phyloP scores from a whole-genome alignment of 768 basidiomycete genomes.

The Pleurotus cornucopiae region DNA sequence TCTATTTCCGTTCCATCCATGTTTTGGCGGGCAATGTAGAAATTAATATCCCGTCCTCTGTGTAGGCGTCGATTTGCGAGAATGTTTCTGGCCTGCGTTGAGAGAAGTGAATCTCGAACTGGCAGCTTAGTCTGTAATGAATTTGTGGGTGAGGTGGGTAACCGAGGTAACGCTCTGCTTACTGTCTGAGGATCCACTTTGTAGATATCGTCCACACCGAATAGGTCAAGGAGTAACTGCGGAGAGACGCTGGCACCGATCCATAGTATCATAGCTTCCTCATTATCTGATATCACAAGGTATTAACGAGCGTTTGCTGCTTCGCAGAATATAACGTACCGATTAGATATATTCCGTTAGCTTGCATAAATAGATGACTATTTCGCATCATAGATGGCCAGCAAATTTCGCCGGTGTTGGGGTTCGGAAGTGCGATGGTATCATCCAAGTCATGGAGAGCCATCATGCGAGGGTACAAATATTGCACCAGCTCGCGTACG shows the following conservation, averaged over 20 bases:
- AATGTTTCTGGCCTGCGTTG: constrained; percentile 82
- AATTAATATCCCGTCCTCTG: constrained; percentile 48
- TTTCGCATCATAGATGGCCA: constrained; percentile 79
- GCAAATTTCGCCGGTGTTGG: constrained; percentile 49
- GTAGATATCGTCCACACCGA: constrained; percentile 78
- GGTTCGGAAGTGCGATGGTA: constrained; percentile 63
- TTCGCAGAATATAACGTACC: constrained; percentile 38
- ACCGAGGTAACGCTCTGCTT: constrained; percentile 16
- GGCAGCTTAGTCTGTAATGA: constrained; percentile 62
- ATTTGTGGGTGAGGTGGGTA: constrained; percentile 6
- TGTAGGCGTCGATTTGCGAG: constrained; percentile 60
- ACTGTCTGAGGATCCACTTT: constrained; percentile 70
- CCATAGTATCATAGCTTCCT: constrained; percentile 87
- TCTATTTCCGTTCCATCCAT: constrained; percentile 92
- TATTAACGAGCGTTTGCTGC: too few relatives aligned
- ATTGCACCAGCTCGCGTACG: constrained; percentile 64
- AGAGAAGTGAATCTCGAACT: constrained; percentile 65
- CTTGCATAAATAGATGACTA: constrained; percentile 85
- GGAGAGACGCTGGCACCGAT: constrained; percentile 80
- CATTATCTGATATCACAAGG: constrained; percentile 59
- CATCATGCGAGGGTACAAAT: constrained; percentile 85
- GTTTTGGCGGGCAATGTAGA: constrained; percentile 85
- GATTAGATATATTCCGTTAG: constrained; percentile 87
- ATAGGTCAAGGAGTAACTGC: constrained; percentile 76
- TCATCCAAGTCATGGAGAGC: constrained; percentile 84